Conservation (phyloP, 2,329 filamentous ascomycete species). For the Ophiocordyceps camponoti-floridani region DNA sequence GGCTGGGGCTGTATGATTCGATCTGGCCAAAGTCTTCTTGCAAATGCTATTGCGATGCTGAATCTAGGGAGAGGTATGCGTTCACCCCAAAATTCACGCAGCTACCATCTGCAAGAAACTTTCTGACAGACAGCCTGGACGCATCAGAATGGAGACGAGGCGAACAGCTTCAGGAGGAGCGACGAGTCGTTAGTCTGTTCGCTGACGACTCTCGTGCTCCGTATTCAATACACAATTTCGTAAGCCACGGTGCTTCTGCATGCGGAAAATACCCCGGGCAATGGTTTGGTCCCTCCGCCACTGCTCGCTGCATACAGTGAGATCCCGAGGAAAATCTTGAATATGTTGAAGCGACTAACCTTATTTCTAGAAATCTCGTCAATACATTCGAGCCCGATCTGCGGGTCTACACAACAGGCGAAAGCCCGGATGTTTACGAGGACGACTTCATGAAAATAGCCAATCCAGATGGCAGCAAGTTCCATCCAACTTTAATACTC, state of each 20-base stretch:
- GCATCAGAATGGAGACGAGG: slow-evolving; percentile 55
- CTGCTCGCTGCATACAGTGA: slow-evolving; percentile 84
- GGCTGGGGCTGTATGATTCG: slow-evolving; percentile 99
- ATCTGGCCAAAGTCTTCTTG: slow-evolving; percentile 82
- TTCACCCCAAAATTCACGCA: background rate
- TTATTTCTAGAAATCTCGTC: slow-evolving; percentile 46
- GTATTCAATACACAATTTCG: slow-evolving; percentile 91
- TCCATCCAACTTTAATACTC: slow-evolving; percentile 74
- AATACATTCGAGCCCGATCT: slow-evolving; percentile 47
- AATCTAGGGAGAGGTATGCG: slow-evolving; percentile 58
- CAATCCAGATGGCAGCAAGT: slow-evolving; percentile 42
- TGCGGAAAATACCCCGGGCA: slow-evolving; percentile 93
- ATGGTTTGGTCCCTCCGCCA: slow-evolving; percentile 98
- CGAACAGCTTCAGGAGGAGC: slow-evolving; percentile 39
- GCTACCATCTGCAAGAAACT: background rate
- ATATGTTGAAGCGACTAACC: background rate
- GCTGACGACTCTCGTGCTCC: slow-evolving; percentile 73
- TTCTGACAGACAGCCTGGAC: background rate
- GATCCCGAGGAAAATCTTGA: slow-evolving; percentile 12
- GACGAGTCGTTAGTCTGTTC: slow-evolving; percentile 59
- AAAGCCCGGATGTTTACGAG: slow-evolving; percentile 84
- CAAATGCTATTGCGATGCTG: slow-evolving; percentile 62
- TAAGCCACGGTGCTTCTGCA: slow-evolving; percentile 65
- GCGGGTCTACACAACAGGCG: slow-evolving; percentile 74
- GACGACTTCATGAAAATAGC: slow-evolving; percentile 71